A percentile compares a stretch with the other conserved stretches of the same genome.
phyloP scores from a whole-genome alignment of 2,329 filamentous ascomycete species.

The Daldinia sp. region DNA sequence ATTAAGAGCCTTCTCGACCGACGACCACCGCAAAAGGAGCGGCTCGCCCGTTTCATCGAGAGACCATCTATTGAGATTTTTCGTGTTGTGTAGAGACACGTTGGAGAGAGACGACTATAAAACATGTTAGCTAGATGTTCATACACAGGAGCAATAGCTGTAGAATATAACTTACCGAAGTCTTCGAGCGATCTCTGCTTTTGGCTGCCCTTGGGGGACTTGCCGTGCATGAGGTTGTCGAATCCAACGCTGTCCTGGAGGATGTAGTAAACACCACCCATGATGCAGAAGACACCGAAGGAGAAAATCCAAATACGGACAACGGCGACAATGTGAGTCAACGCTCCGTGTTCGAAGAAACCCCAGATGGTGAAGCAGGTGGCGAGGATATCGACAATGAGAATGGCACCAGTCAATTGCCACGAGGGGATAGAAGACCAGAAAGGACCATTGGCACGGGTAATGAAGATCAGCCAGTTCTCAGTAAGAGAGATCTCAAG shows the following conservation, averaged over 20 bases:
- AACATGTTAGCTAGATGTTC: constrained; percentile 60
- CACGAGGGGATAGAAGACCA: constrained; percentile 91
- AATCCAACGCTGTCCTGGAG: constrained; percentile 83
- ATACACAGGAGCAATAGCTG: constrained; percentile 8
- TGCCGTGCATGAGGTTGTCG: constrained; percentile 94
- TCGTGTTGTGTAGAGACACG: constrained; percentile 93
- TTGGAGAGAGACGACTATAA: constrained; percentile 84
- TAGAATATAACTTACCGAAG: constrained; percentile 75
- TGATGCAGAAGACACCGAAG: constrained; percentile 87
- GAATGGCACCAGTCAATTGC: constrained; percentile 82
- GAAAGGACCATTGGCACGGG: constrained; percentile 91
- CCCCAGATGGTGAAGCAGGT: constrained; percentile 89
- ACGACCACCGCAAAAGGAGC: constrained; percentile 41
- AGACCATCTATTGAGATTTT: constrained; percentile 74
- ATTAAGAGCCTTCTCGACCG: constrained; percentile 41
- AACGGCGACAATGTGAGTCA: constrained; percentile 83
- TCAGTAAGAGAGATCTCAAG: constrained; percentile 90
- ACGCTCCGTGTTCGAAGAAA: constrained; percentile 76
- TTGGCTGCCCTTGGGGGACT: constrained; percentile 82
- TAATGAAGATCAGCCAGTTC: constrained; percentile 98
- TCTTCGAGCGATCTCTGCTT: constrained; percentile 90
- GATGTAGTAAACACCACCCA: constrained; percentile 81
- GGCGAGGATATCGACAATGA: constrained; percentile 84
- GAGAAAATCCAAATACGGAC: constrained; percentile 93
- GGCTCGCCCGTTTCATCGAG: constrained; percentile 41